These are phyloP conservation scores for Musa acuminata DNA, from an alignment of 176 grass and related monocot species.

Conservation along the genomic window DNA sequence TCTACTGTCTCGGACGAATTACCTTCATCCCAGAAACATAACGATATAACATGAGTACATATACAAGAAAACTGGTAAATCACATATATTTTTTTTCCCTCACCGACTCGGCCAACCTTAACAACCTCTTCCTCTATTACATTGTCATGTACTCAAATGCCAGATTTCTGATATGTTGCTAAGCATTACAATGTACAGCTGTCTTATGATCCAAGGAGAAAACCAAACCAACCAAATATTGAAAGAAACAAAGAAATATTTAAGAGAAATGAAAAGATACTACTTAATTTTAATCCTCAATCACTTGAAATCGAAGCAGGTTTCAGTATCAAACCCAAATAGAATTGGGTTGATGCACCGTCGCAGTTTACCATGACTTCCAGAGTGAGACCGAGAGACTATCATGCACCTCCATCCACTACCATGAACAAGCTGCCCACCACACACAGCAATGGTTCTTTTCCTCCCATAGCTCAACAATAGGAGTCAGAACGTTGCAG, in stretches of 20 bases:
- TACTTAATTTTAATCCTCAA: slow-evolving; percentile 4
- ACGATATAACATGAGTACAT: too few relatives aligned
- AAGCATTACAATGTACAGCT: neutral
- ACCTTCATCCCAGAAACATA: too few relatives aligned
- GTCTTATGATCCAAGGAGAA: neutral
- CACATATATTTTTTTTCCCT: neutral
- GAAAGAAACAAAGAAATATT: neutral
- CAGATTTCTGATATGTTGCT: neutral
- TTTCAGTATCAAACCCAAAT: slow-evolving; percentile 19
- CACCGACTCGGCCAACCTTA: neutral
- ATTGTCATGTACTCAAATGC: neutral
- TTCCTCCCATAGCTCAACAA: neutral
- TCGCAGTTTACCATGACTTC: slow-evolving; percentile 13
- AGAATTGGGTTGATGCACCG: neutral
- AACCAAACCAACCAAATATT: neutral
- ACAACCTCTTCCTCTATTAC: neutral
- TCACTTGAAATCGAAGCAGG: slow-evolving; percentile 1
- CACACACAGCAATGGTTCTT: neutral
- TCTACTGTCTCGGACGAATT: too few relatives aligned
- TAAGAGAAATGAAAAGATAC: neutral
- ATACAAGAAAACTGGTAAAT: too few relatives aligned
- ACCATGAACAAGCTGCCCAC: neutral
- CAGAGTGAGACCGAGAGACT: slow-evolving; percentile 8
- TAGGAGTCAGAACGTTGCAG: neutral
- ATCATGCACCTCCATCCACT: slow-evolving; percentile 9